Base-by-base conservation (phyloP, 352 stramenopile species). In the Phytophthora foliorum region DNA sequence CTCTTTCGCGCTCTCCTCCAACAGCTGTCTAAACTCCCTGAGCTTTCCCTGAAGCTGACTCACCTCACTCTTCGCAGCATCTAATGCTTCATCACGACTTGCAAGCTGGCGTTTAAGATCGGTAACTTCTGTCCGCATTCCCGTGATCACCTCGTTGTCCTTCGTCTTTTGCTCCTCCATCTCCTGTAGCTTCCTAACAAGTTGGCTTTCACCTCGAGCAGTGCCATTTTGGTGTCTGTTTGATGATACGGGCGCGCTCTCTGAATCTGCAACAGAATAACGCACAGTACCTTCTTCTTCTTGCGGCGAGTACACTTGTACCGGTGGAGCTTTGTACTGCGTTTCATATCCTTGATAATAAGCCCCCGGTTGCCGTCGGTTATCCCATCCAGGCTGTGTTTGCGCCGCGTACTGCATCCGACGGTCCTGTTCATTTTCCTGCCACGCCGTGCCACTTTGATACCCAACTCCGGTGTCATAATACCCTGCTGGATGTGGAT, bases 131-230 rank as follows among this genome's bases (percentile, higher is more conserved):
- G 52, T 54, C n/a, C 72, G 62, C 34, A 80, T 57, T 21, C 32
- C 51, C 19, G 39, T 49, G 4, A 78, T 71, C 22, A 38, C 24
- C 19, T 79, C 53, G 11, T 77, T 59, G 17, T 82, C 74, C 27
- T 72, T 70, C 9, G 19, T 41, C 8, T 75, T 82, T n/a, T 69
- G 71, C 25, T 73, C 63, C 25, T 82, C 63, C 51, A 83, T 64
- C 21, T 57, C 71, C 44, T 80, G 62, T 22, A 80, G 46, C 29
- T 82, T 72, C 24, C 22, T 57, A 36, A 31, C 51, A 7, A 70
- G 34, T 49, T 61, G 45, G n/a, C 17, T 69, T 36, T 72, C 56
- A 16, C 48, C 38, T 67, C 27, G 41, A 57, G 29, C 13, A 19
- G 44, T 54, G 14, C 25, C 62, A 42, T 75, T 62, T 51, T 75